Base-by-base conservation (phyloP, 768 basidiomycete species). In the Mrakia gelida region DNA sequence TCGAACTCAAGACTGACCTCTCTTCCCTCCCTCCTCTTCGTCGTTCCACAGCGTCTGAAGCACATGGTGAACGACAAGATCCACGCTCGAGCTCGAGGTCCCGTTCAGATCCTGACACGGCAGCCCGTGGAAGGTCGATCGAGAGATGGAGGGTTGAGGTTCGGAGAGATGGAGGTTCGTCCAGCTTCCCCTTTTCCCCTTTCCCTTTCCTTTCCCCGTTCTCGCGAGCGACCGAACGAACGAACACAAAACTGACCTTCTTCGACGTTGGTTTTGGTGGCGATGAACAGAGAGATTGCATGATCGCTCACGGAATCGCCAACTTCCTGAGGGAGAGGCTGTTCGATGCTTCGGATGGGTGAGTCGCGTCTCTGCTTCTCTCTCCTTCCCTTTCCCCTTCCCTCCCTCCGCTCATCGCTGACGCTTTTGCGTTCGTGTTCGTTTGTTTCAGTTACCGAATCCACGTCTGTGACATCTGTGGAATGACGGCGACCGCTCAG, bases 51-150 rank as follows among this genome's bases (percentile, higher is more conserved):
- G 73, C 77, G 77, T 67, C 73, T 78, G 45, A 79, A 79, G 87
- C 97, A 99, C 86, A 99, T 99, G 96, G 97, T 99, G 65, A 95
- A 98, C 84, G 97, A 99, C 86, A 99, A 99, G 87, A 99, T 98
- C 75, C 97, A 99, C 85, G 96, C 97, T 41, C 90, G 97, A 76
- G 97, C 97, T 28, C 86, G 97, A 84, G 97, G 97, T 21, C 97
- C 97, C 7, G 93, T 99, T 13, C 97, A 99, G 84, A 99, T 98
- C 82, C 85, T 99, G 82, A 99, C 96, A 45, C 87, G 97, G 71
- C 97, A 99, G 83, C 97, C 97, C 18, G 97, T 99, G 23, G 97
- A 99, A 84, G 97, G 97, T 89, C 89, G 97, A 85, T 94, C 92
- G 89, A 89, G 97, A 86, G 97, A 98, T 83, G 97, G 97, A 87